Evolutionary conservation across 768 basidiomycete genomes (phyloP).

Genomic region (Boletus fagicola): DNA sequence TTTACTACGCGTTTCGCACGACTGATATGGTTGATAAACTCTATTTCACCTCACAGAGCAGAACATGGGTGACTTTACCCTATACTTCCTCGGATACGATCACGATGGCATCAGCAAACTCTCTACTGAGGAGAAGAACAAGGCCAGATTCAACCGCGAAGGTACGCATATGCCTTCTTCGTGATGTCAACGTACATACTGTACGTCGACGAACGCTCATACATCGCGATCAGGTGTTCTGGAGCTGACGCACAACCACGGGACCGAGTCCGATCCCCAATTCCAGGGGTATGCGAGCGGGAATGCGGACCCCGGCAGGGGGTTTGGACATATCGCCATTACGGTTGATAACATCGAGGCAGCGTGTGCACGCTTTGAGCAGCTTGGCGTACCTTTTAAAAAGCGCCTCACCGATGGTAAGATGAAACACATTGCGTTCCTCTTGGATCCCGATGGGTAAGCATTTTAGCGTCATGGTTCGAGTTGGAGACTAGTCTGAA

Average conservation of each 20-base stretch:
- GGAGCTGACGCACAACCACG: conserved; percentile 88
- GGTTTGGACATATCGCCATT: conserved; percentile 88
- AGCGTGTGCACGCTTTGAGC: conserved; percentile 82
- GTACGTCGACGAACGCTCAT: neutral
- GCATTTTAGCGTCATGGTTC: conserved; percentile 4
- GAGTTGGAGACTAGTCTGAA: neutral
- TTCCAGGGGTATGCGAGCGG: conserved; percentile 86
- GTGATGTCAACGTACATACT: neutral
- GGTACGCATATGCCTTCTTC: conserved; percentile 39
- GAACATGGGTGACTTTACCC: conserved; percentile 60
- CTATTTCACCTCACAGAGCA: conserved; percentile 40
- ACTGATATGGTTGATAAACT: neutral
- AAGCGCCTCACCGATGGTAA: conserved; percentile 83
- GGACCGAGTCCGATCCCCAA: conserved; percentile 74
- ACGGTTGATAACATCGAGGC: conserved; percentile 78
- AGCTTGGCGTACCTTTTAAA: conserved; percentile 79
- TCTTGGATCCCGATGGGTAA: conserved; percentile 82
- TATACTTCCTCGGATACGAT: conserved; percentile 86
- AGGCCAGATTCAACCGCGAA: conserved; percentile 58
- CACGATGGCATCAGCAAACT: conserved; percentile 47
- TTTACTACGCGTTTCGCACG: neutral
- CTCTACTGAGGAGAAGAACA: conserved; percentile 51
- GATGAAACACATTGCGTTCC: conserved; percentile 84
- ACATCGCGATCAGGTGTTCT: conserved; percentile 54
- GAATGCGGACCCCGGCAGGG: conserved; percentile 76